Conservation (phyloP, 1,139 yeast species). For the Suhomyces anneliseae region DNA sequence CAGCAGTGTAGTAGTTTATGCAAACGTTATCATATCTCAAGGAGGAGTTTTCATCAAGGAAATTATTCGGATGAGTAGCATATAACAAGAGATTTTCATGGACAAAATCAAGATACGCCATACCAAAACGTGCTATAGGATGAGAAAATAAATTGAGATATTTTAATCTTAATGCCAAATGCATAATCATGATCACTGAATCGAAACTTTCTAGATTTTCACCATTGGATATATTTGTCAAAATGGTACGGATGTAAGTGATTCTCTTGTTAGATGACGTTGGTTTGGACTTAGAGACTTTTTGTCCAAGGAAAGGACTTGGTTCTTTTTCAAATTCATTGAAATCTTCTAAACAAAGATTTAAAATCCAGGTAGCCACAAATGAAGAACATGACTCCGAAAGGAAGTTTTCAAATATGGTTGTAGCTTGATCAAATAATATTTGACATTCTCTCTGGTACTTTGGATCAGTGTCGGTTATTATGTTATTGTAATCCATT, state of each 20-base stretch:
- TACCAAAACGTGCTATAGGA: constrained; percentile 46
- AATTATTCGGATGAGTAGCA: constrained; percentile 6
- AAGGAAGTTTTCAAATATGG: constrained; percentile 30
- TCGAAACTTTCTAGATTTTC: constrained; percentile 46
- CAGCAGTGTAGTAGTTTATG: constrained; percentile 44
- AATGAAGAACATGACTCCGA: constrained; percentile 24
- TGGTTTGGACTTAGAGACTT: constrained; percentile 12
- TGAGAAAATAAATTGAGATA: constrained; percentile 25
- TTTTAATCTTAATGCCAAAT: constrained; percentile 42
- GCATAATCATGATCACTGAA: constrained; percentile 42
- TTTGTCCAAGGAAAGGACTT: neutral
- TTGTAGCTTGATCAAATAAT: constrained; percentile 35
- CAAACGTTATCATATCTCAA: constrained; percentile 27
- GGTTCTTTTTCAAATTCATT: constrained; percentile 30
- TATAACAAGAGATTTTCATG: constrained; percentile 24
- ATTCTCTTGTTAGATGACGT: constrained; percentile 37
- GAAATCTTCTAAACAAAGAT: constrained; percentile 40
- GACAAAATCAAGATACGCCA: constrained; percentile 38
- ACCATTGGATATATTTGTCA: constrained; percentile 35
- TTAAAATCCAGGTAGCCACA: constrained; percentile 37
- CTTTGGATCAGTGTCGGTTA: constrained; percentile 29
- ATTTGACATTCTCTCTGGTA: constrained; percentile 27
- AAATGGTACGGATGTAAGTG: constrained; percentile 30
- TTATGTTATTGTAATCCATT: constrained; percentile 39
- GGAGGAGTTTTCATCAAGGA: constrained; percentile 7